phyloP scores from a whole-genome alignment of 1,284 basidiomycete genomes.

The Amylostereum areolatum region DNA sequence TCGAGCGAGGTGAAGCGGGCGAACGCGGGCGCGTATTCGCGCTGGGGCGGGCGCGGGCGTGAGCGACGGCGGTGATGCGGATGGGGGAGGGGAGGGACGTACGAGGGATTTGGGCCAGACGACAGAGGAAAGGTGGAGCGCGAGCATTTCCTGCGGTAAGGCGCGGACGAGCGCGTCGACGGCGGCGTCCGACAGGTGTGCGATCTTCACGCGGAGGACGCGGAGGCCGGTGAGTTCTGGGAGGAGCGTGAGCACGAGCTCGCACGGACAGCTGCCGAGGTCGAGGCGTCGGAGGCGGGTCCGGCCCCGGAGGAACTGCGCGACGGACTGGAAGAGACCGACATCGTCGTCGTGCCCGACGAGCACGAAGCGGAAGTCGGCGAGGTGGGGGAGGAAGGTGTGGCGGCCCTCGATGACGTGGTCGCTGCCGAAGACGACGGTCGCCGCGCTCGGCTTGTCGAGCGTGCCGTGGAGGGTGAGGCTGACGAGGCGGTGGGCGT shows the following conservation, averaged over 20 bases:
- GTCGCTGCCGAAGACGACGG: constrained; percentile 58
- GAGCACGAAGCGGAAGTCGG: constrained; percentile 54
- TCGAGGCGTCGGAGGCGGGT: constrained; percentile 47
- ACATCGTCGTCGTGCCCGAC: constrained; percentile 56
- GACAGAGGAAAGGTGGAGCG: constrained; percentile 44
- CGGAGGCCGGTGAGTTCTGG: constrained; percentile 43
- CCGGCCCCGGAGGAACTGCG: constrained; percentile 44
- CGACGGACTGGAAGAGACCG: constrained; percentile 45
- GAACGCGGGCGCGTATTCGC: constrained; percentile 45
- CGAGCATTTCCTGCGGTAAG: constrained; percentile 44
- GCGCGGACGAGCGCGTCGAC: constrained; percentile 33
- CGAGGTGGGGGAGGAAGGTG: constrained; percentile 55
- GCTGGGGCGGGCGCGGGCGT: constrained; percentile 23
- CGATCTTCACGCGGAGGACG: constrained; percentile 50
- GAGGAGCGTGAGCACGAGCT: constrained; percentile 44
- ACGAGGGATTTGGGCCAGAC: constrained; percentile 46
- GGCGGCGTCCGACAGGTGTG: constrained; percentile 34
- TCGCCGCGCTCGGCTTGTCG: constrained; percentile 49
- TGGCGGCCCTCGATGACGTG: constrained; percentile 51
- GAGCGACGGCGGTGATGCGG: neutral
- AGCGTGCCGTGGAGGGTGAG: constrained; percentile 61
- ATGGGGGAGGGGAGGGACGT: constrained; percentile 15
- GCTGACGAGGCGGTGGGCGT: constrained; percentile 51
- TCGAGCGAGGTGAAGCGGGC: constrained; percentile 40
- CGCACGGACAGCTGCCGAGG: constrained; percentile 59